Evolutionary conservation across 176 grass and related monocot genomes (phyloP), one percentile per base, ranked within the genome.

Genomic region (Triticum urartu): DNA sequence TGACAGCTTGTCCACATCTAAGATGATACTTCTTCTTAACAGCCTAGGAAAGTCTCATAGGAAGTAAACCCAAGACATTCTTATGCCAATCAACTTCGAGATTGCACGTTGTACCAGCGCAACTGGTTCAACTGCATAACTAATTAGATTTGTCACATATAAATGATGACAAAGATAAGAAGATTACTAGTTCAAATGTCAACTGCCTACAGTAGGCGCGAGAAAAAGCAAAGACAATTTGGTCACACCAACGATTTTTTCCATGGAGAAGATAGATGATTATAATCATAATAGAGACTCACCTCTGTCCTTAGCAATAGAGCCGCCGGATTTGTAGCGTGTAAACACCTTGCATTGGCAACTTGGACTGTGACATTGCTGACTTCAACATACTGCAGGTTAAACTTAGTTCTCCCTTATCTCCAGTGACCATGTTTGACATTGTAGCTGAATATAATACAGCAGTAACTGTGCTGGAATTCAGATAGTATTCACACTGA

Each of bases 171-270:
- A 18, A 77, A 91, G 30, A 65, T 17, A 58, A 74, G 0, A 88
- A 62, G 13, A 32, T 70, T 60, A 85, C 82, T 77, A 9, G 84
- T 81, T 84, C 82, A 91, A 85, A 91, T 78, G 86, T 91, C 82
- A 88, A 88, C 77, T 87, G 82, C 81, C 69, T 65, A 80, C 45
- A 33, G 68, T 84, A 77, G 69, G 62, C 40, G 48, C n/a, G 36
- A 87, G 69, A 64, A 88, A 88, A 88, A 85, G 48, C 26, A 88
- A 69, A 75, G 68, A 76, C 13, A 78, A 76, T 84, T 81, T 13
- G 81, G 81, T 84, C 85, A 62, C 47, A 59, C 26, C 48, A 50
- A 30, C 35, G 24, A 7, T 82, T 45, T 64, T 64, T 61, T 72
- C 26, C 83, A 56, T 7, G 6, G 48, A 78, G 79, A 80, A 72